Evolutionary conservation across 495 filamentous ascomycete genomes (phyloP).

Genomic region (Daldinia bambusicola): DNA sequence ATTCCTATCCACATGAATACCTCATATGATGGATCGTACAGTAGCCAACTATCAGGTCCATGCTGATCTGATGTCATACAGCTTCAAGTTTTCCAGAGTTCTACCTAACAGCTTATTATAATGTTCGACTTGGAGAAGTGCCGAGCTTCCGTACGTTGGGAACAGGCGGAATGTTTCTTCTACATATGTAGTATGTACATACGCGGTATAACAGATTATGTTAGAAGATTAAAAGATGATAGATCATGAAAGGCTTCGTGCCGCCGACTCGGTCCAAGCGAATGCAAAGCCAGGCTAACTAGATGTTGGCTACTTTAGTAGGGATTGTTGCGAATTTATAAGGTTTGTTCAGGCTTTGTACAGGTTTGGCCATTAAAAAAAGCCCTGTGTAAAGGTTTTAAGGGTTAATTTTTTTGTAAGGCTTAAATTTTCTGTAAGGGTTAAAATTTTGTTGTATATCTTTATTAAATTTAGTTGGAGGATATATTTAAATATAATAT

Average conservation of each 20-base stretch:
- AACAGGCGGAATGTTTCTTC: neutral
- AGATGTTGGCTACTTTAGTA: conserved; percentile 15
- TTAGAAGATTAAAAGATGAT: conserved; percentile 17
- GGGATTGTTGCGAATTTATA: too few species aligned
- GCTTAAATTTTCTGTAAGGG: too few species aligned
- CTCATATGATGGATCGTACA: neutral
- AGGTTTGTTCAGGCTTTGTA: too few species aligned
- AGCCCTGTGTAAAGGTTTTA: too few species aligned
- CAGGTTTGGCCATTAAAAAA: too few species aligned
- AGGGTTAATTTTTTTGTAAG: too few species aligned
- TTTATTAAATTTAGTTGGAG: too few species aligned
- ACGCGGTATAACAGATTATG: conserved; percentile 7
- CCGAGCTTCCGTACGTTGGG: neutral
- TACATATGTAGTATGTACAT: neutral
- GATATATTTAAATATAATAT: too few species aligned
- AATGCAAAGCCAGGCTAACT: conserved; percentile 33
- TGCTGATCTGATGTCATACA: conserved; percentile 1
- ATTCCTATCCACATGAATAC: neutral
- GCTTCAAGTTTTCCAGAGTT: too few species aligned
- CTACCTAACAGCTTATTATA: neutral
- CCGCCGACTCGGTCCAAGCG: conserved; percentile 33
- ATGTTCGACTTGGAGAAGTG: neutral
- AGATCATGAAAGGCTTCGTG: conserved; percentile 28
- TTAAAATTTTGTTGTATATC: too few species aligned
- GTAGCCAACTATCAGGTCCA: too few species aligned